Percentiles rank a stretch among this genome's conserved stretches.
Evolutionary conservation across 2,329 filamentous ascomycete genomes (phyloP).

Genomic region (Colletotrichum lini): DNA sequence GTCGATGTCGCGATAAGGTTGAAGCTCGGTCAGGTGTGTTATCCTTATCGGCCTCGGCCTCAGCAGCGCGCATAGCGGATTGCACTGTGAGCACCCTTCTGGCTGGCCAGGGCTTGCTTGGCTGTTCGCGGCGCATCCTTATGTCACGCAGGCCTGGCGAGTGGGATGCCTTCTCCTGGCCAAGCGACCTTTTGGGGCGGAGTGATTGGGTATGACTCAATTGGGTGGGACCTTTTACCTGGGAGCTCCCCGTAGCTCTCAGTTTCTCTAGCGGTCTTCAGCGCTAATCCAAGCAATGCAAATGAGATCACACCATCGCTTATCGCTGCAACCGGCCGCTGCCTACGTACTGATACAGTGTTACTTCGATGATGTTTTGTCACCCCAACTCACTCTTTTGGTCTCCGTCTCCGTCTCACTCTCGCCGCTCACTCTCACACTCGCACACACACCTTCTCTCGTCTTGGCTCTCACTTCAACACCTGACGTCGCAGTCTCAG

Average conservation of each 20-base stretch:
- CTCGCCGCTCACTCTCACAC: background rate
- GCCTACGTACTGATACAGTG: too few species aligned
- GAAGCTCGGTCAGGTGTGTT: slow-evolving; percentile 39
- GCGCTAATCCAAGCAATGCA: slow-evolving; percentile 3
- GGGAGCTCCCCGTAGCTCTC: slow-evolving; percentile 28
- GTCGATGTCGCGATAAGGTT: slow-evolving; percentile 43
- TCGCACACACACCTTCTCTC: too few species aligned
- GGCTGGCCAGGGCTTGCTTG: background rate
- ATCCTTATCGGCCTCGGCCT: slow-evolving; percentile 31
- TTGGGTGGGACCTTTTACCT: background rate
- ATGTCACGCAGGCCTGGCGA: slow-evolving; percentile 21
- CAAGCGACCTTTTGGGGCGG: background rate
- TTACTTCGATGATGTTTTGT: too few species aligned
- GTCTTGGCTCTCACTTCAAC: too few species aligned
- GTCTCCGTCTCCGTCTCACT: background rate
- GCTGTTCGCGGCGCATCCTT: slow-evolving; percentile 36
- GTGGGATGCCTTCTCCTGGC: slow-evolving; percentile 32
- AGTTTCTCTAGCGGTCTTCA: slow-evolving; percentile 26
- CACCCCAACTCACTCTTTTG: too few species aligned
- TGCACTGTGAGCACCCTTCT: background rate
- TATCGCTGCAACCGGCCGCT: slow-evolving; percentile 12
- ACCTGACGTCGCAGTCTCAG: background rate
- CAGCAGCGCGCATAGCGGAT: background rate
- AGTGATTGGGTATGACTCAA: slow-evolving; percentile 7
- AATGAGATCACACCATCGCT: slow-evolving; percentile 20